Base-by-base conservation (phyloP, 31 red algal species). In the Porphyra umbilicalis region DNA sequence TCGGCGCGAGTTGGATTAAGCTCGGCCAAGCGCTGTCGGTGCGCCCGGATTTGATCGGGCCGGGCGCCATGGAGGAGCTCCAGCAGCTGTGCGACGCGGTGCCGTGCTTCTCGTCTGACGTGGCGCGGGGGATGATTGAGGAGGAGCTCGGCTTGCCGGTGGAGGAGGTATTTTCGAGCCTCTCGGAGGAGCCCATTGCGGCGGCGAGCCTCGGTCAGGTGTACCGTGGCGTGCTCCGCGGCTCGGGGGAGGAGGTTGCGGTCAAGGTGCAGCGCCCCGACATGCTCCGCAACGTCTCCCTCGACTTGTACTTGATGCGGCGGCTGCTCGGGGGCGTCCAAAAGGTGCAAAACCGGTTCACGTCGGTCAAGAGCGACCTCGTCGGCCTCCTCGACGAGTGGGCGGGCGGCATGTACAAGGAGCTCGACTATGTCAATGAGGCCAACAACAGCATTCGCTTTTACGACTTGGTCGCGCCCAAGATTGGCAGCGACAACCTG, bases 211-310 rank as follows among this genome's bases (percentile, higher is more conserved):
- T 98, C 1, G 96, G 96, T 40, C 96, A 98, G 40, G 96, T 98
- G 34, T 95, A 98, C 83, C 89, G 90, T 37, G 92, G 85, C 25
- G 68, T 76, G 32, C 77, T 98, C 8, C 79, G 83, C 20, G 79
- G 77, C 32, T 88, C 82, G 75, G 92, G 92, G 25, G 71, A 87
- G 25, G 81, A 85, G 76, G 93, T 98, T 33, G 93, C 96, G 7
- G 83, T 95, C 32, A 98, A 98, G 84, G 93, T 98, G 34, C 96
- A 98, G 83, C 89, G 96, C 25, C 96, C 96, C 3, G 93, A 95
- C 77, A 93, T 98, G 90, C 79, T 91, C 32, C 81, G 84, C n/a
- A 95, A 88, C 79, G 96, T 98, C 71, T 86, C 84, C 46, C 76
- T 98, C 67, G 96, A 98, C 82, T 44, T 98, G 84, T 98, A 93